Base-by-base conservation (phyloP, 2,329 filamentous ascomycete species). In the Sarocladium oryzae region DNA sequence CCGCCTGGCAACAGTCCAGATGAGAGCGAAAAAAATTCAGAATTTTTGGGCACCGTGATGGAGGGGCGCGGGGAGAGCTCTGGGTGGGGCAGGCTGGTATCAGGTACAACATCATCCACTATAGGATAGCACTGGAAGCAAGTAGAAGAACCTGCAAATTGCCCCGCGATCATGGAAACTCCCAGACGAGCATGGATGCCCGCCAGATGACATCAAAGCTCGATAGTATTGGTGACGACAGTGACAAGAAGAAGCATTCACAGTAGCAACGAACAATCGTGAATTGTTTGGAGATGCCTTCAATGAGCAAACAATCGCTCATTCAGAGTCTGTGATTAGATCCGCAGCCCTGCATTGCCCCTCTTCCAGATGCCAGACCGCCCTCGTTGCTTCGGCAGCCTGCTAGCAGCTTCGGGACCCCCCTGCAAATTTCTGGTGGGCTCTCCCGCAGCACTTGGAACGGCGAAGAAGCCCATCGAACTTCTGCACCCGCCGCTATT, bases 391-490 rank as follows among this genome's bases (percentile, higher is more conserved):
- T 56, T 59, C 60, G 51, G 35, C 52, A 51, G 56, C 58, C 57
- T 62, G 57, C 66, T 62, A 66, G 63, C 64, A 57, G 53, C 59
- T 69, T 69, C 67, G 59, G 51, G 55, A 58, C 56, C 40, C 61
- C 65, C 65, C 63, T 63, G 62, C 58, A 62, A 59, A 55, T 48
- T 62, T 61, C 58, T 57, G 58, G 66, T 68, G 66, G 65, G 66
- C 48, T 43, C 60, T 63, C 60, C 59, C 53, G 45, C 26, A 32
- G 28, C 26, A 18, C 26, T 66, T 71, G 64, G 69, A 72, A 72
- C 60, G 65, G 63, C 64, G 63, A 66, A 68, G 69, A 72, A 72
- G 61, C 69, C 56, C 63, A 66, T 72, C 66, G 69, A 72, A 72
- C 62, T 58, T 63, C 62, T 57, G 61, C 62, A 63, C 53, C 62